phyloP scores from a whole-genome alignment of 106 monocot genomes.

The Ottelia alismoides region DNA sequence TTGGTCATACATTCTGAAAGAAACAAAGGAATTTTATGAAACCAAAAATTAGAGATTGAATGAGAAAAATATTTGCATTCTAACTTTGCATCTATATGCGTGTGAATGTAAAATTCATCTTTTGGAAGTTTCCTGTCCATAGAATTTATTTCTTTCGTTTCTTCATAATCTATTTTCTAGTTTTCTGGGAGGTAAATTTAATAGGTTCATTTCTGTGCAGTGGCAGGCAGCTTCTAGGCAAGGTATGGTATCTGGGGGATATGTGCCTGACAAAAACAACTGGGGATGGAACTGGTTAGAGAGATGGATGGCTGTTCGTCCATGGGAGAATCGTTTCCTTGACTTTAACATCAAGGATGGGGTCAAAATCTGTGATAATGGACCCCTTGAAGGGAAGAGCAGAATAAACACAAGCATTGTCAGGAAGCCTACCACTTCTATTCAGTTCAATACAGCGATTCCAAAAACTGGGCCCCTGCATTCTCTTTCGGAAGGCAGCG shows the following conservation, averaged over 20 bases:
- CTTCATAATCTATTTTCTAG: too few relatives aligned
- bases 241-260: constrained; percentile 14
- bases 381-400: constrained; percentile 9
- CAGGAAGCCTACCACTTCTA: constrained; percentile 22
- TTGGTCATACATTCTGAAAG: too few relatives aligned
- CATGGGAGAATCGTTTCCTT: constrained; percentile 75
- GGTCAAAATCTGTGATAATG: constrained; percentile 12
- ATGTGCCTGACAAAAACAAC: constrained; percentile 56
- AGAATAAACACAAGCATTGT: constrained; percentile 16
- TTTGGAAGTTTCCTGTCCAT: too few relatives aligned
- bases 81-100: too few relatives aligned
- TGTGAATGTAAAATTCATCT: too few relatives aligned
- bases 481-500: constrained; percentile 40
- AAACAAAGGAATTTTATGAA: too few relatives aligned
- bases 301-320: too few relatives aligned
- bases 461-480: constrained; percentile 21
- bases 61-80: too few relatives aligned
- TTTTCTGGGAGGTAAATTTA: not conserved
- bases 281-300: constrained; percentile 98
- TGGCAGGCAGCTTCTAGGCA: constrained; percentile 76
- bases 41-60: too few relatives aligned
- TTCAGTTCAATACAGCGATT: constrained; percentile 20
- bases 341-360: constrained; percentile 57
- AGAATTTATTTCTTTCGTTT: too few relatives aligned
- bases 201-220: constrained; percentile 11